phyloP scores from a whole-genome alignment of 371 early-diverging fungal genomes.

The Capillidium heterosporum region DNA sequence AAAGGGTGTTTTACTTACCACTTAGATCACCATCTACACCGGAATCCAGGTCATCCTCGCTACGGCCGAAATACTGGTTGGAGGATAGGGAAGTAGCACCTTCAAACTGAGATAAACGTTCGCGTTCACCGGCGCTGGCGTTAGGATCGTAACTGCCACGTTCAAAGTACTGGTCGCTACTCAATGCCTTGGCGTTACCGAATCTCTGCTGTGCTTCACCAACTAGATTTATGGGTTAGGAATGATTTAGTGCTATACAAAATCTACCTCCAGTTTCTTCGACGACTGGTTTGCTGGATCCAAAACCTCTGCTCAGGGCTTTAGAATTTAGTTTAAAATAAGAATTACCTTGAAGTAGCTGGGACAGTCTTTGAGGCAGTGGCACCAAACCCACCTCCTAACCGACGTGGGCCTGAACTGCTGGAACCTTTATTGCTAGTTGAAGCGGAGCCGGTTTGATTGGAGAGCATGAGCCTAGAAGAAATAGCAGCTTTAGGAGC shows the following conservation, averaged over 20 bases:
- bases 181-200: conserved; percentile 58
- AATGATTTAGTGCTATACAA: too few species aligned
- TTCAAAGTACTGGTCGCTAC: conserved; percentile 79
- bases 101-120: conserved; percentile 45
- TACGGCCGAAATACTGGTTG: conserved; percentile 61
- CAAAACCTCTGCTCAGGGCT: too few species aligned
- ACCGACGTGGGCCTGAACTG: not conserved
- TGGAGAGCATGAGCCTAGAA: conserved; percentile 1
- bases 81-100: conserved; percentile 60
- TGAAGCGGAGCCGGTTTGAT: not conserved
- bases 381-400: conserved; percentile 3
- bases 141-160: conserved; percentile 46
- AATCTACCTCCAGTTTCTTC: too few species aligned
- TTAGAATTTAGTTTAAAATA: too few species aligned
- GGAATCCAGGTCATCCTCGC: conserved; percentile 46
- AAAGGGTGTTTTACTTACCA: not conserved
- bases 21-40: conserved; percentile 57
- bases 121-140: conserved; percentile 36
- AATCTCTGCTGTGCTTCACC: conserved; percentile 44
- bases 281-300: too few species aligned
- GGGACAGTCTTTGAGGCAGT: conserved; percentile 9
- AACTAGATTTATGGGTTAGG: not conserved
- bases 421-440: not conserved
- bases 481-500: not conserved
- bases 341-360: not conserved